These are phyloP conservation scores for Breviolum minutum DNA, from an alignment of 73 alveolate species.

Conservation along the genomic window DNA sequence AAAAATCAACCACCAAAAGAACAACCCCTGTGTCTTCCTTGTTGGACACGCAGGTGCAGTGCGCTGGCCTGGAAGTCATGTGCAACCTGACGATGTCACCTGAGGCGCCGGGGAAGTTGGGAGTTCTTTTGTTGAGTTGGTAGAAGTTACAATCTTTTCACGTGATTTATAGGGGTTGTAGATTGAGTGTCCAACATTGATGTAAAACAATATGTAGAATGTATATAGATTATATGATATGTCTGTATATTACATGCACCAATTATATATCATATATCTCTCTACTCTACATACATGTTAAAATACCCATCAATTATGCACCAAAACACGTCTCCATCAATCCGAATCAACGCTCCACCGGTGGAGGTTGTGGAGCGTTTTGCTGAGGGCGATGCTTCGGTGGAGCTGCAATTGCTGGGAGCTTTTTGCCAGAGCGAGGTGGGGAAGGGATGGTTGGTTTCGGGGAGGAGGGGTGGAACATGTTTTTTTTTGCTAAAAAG, in stretches of 20 bases:
- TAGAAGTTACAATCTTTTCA: too few species aligned
- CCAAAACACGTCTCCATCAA: background rate
- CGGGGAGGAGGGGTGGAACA: background rate
- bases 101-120: background rate
- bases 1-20: background rate
- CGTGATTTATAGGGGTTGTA: too few species aligned
- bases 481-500: background rate
- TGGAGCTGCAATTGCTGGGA: slow-evolving; percentile 70
- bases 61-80: slow-evolving; percentile 84
- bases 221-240: background rate
- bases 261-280: background rate
- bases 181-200: too few species aligned
- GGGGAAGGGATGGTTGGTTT: background rate
- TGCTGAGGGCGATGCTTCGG: slow-evolving; percentile 53
- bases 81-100: slow-evolving; percentile 58
- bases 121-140: too few species aligned
- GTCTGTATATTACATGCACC: background rate
- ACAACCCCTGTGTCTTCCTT: background rate
- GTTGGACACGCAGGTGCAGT: slow-evolving; percentile 14
- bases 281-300: background rate
- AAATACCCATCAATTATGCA: background rate
- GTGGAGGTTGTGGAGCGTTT: slow-evolving; percentile 85
- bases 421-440: slow-evolving; percentile 78
- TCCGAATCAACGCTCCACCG: background rate
- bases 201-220: too few species aligned